A percentile compares a stretch with the other conserved stretches of the same genome.
Conservation (phyloP, 2,329 filamentous ascomycete species). For the Graphium sp. region DNA sequence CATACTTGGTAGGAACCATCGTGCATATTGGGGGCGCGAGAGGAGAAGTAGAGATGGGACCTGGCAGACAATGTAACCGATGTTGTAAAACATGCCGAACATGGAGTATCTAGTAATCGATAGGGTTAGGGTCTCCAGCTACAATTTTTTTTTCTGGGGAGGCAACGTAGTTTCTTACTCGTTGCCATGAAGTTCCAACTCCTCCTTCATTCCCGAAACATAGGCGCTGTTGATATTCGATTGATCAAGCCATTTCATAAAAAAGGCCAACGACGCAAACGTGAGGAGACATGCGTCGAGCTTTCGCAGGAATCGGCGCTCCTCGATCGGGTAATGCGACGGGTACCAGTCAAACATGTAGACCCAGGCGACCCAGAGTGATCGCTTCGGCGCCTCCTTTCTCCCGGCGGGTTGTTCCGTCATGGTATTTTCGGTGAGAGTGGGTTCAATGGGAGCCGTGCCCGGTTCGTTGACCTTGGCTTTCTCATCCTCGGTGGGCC, state of each 20-base stretch:
- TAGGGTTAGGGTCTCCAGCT: background rate
- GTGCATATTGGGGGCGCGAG: slow-evolving; percentile 9
- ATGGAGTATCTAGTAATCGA: slow-evolving; percentile 8
- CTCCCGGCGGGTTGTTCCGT: too few relatives aligned
- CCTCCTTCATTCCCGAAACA: slow-evolving; percentile 20
- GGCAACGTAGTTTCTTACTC: slow-evolving; percentile 8
- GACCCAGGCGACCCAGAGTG: slow-evolving; percentile 11
- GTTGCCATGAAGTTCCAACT: slow-evolving; percentile 14
- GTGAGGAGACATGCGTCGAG: slow-evolving; percentile 10
- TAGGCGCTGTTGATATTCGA: slow-evolving; percentile 18
- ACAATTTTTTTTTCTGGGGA: background rate
- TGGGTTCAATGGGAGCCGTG: too few relatives aligned
- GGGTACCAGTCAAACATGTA: slow-evolving; percentile 16
- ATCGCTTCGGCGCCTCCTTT: too few relatives aligned
- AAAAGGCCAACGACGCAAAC: slow-evolving; percentile 4
- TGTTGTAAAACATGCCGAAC: slow-evolving; percentile 12
- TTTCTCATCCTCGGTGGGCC: too few relatives aligned
- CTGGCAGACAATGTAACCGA: slow-evolving; percentile 11
- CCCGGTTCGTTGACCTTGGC: too few relatives aligned
- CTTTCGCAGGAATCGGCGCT: slow-evolving; percentile 11
- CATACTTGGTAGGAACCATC: slow-evolving; percentile 9
- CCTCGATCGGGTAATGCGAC: slow-evolving; percentile 12
- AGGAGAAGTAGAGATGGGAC: slow-evolving; percentile 11
- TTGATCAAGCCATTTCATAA: slow-evolving; percentile 12
- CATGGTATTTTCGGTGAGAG: too few relatives aligned